These are phyloP conservation scores for Eutrema heterophyllum DNA, from an alignment of 345 rosid genomes.

Conservation along the genomic window DNA sequence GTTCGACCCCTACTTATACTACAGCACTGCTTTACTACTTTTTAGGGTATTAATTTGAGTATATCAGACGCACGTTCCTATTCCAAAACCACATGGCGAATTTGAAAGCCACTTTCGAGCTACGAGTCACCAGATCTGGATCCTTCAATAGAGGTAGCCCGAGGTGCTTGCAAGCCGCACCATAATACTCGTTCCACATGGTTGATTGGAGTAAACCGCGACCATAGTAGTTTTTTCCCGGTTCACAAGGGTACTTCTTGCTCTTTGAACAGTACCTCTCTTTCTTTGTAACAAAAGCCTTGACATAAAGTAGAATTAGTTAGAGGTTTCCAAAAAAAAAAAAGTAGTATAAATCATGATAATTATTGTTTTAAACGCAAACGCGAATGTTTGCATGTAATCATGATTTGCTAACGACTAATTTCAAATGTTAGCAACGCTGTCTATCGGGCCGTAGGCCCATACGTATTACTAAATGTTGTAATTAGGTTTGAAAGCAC, in stretches of 20 bases:
- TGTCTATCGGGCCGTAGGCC: no score
- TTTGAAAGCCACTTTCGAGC: slow-evolving; percentile 34
- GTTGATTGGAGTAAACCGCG: slow-evolving; percentile 28
- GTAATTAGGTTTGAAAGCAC: no score
- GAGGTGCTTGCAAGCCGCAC: slow-evolving; percentile 34
- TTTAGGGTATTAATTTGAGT: no score
- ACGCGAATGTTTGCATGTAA: not conserved
- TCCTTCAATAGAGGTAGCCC: slow-evolving; percentile 30
- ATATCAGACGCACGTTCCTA: slow-evolving; percentile 34
- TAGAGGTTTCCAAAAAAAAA: not conserved
- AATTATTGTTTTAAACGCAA: not conserved
- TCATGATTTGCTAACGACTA: not conserved
- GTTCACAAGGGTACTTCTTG: slow-evolving; percentile 14
- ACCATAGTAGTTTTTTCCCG: slow-evolving; percentile 39
- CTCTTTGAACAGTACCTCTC: slow-evolving; percentile 21
- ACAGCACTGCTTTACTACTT: no score
- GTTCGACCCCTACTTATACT: no score
- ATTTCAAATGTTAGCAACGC: not conserved
- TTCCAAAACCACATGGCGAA: slow-evolving; percentile 51
- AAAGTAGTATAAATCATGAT: not conserved
- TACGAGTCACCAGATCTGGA: slow-evolving; percentile 38
- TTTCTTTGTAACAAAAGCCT: slow-evolving; percentile 36
- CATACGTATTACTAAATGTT: no score
- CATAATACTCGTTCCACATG: slow-evolving; percentile 47
- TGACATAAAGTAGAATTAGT: not conserved